Evolutionary conservation across 176 grass and related monocot genomes (phyloP), one percentile per base, ranked within the genome.

Genomic region (Echinochloa phyllopogon): DNA sequence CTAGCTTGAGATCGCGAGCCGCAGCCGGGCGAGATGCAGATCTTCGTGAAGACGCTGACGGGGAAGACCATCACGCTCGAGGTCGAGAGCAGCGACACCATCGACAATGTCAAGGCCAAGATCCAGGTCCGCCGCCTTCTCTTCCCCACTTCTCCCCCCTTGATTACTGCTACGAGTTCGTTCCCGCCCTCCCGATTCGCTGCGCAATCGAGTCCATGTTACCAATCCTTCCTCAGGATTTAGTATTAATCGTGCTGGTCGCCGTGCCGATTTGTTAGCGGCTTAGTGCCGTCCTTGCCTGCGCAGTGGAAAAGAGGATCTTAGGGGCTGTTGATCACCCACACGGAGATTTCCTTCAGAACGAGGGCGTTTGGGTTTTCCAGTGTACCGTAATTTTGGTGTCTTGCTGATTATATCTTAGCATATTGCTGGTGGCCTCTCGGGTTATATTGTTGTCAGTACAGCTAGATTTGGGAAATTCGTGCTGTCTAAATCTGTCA

Each of bases 51-150:
- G 88, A 94, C 92, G 64, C 79, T 89, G 66, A 94, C 89, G 3
- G 92, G 92, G 76, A 92, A 94, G 92, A 94, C 92, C 76, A 94
- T 91, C 89, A 94, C 92, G 17, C 90, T 95, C 76, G 93, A 95
- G 85, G 93, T 95, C 66, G 93, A 95, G 88, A 92, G 87, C 84
- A 92, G 87, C 84, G 93, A 92, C 67, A 95, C 93, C 75, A 91
- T 91, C 57, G 92, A 94, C 74, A 94, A 89, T 89, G 92, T 94
- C 83, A 94, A 94, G 77, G 82, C 89, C 76, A 95, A 95, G 93
- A 95, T 95, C 86, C 93, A 92, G 88, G 93, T 95, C 21, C 41
- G 64, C 47, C 29, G 10, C 63, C 8, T 6, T 17, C 67, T 38
- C 37, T 29, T 4, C 3, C 44, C 72, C 18, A 33, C 39, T 18